Conservation (phyloP, 148 eudicot species). For the Amaranthus hypochondriacus region DNA sequence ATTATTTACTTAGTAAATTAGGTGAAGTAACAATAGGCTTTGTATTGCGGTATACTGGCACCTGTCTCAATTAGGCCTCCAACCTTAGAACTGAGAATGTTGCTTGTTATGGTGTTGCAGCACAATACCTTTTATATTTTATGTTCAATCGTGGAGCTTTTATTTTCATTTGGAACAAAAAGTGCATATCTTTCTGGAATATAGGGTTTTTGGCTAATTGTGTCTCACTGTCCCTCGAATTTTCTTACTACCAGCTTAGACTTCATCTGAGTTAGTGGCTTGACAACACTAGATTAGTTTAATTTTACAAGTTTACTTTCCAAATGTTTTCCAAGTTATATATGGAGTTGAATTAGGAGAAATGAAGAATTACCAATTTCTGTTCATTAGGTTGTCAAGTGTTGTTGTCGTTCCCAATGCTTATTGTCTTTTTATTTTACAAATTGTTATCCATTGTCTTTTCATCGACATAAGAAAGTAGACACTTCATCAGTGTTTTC, state of each 20-base stretch:
- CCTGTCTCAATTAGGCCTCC: background rate
- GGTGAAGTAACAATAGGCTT: background rate
- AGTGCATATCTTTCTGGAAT: background rate
- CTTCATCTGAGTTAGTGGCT: no score
- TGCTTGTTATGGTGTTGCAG: background rate
- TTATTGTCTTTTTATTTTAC: background rate
- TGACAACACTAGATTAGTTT: background rate
- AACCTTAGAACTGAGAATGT: background rate
- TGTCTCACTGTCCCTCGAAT: background rate
- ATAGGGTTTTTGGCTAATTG: background rate
- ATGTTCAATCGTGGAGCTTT: background rate
- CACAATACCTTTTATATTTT: background rate
- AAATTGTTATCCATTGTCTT: background rate
- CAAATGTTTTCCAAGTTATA: background rate
- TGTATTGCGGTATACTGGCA: background rate
- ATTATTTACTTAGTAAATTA: background rate
- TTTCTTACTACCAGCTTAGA: no score
- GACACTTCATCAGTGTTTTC: background rate
- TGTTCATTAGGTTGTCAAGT: background rate
- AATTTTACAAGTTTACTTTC: background rate
- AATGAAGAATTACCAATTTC: background rate
- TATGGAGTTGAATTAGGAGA: background rate
- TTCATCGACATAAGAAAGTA: background rate
- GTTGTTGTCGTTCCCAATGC: background rate
- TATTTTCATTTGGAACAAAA: background rate